Evolutionary conservation across 1,139 yeast genomes (phyloP).

Genomic region (Candida pseudoviswanathii): DNA sequence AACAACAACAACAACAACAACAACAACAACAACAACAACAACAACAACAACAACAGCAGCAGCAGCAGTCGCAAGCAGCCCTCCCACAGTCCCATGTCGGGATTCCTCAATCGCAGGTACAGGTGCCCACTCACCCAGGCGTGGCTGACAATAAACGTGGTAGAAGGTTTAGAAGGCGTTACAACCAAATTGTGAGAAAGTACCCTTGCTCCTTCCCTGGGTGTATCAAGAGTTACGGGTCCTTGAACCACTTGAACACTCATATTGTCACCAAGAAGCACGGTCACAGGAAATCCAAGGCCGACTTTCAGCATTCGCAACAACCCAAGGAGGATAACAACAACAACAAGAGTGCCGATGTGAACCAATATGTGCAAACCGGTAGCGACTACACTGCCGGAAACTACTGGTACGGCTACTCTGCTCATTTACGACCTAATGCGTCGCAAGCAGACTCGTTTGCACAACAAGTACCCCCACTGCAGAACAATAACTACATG

Average conservation of each 20-base stretch:
- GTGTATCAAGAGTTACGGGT: slow-evolving; percentile 74
- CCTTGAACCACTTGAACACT: slow-evolving; percentile 75
- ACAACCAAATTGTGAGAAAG: slow-evolving; percentile 68
- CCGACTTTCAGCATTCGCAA: slow-evolving; percentile 52
- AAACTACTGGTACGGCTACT: slow-evolving; percentile 19
- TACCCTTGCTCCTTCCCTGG: slow-evolving; percentile 62
- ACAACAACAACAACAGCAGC: slow-evolving; percentile 6
- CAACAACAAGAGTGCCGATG: background rate
- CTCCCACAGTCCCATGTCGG: slow-evolving; percentile 5
- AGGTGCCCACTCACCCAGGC: slow-evolving; percentile 1
- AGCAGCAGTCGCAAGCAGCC: slow-evolving; percentile 6
- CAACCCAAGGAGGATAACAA: slow-evolving; percentile 14
- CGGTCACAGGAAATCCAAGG: slow-evolving; percentile 68
- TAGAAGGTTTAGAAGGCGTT: slow-evolving; percentile 63
- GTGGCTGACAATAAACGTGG: slow-evolving; percentile 25
- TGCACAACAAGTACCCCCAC: slow-evolving; percentile 5
- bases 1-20: slow-evolving; percentile 1
- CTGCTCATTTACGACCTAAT: slow-evolving; percentile 14
- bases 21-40: slow-evolving; percentile 2
- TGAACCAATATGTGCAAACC: slow-evolving; percentile 3
- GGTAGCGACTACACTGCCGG: slow-evolving; percentile 15
- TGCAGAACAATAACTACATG: slow-evolving; percentile 7
- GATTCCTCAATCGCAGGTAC: slow-evolving; percentile 3
- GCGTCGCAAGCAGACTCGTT: slow-evolving; percentile 5
- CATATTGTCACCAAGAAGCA: slow-evolving; percentile 74